phyloP scores from a whole-genome alignment of 2,329 filamentous ascomycete species.

The Colletotrichum eleusines region DNA sequence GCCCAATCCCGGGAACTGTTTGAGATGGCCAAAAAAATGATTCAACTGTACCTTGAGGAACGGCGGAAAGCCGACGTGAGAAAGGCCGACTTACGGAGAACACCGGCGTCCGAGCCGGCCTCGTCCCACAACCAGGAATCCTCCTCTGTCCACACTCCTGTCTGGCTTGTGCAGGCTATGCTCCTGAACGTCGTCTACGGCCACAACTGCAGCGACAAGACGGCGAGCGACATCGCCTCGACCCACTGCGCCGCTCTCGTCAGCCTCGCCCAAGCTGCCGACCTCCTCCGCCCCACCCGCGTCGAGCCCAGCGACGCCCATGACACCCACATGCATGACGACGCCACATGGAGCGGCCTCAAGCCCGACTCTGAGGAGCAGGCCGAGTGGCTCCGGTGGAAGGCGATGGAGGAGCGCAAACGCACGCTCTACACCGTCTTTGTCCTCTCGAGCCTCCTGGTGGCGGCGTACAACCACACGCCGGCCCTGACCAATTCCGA shows the following conservation, averaged over 20 bases:
- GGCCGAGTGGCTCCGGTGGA: constrained; percentile 91
- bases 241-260: constrained; percentile 93
- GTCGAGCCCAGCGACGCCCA: constrained; percentile 60
- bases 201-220: constrained; percentile 93
- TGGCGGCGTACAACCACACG: constrained; percentile 92
- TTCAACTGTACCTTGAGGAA: constrained; percentile 92
- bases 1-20: constrained; percentile 86
- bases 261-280: constrained; percentile 90
- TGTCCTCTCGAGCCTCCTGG: constrained; percentile 88
- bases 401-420: constrained; percentile 88
- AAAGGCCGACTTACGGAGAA: constrained; percentile 69
- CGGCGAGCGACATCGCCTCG: constrained; percentile 89
- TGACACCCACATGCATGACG: constrained; percentile 70
- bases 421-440: constrained; percentile 93
- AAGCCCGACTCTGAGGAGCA: constrained; percentile 68
- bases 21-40: constrained; percentile 94
- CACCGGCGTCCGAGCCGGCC: constrained; percentile 59
- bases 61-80: constrained; percentile 86
- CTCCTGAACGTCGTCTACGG: constrained; percentile 95
- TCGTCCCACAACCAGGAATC: constrained; percentile 66
- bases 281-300: constrained; percentile 67
- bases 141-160: constrained; percentile 78
- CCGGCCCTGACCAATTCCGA: constrained; percentile 95
- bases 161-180: constrained; percentile 98
- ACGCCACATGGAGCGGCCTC: constrained; percentile 59